Percentiles rank a stretch among this genome's conserved stretches.
These are phyloP conservation scores for Pseudogymnoascus sp. DNA, from an alignment of 2,329 filamentous ascomycete species.

Conservation along the genomic window DNA sequence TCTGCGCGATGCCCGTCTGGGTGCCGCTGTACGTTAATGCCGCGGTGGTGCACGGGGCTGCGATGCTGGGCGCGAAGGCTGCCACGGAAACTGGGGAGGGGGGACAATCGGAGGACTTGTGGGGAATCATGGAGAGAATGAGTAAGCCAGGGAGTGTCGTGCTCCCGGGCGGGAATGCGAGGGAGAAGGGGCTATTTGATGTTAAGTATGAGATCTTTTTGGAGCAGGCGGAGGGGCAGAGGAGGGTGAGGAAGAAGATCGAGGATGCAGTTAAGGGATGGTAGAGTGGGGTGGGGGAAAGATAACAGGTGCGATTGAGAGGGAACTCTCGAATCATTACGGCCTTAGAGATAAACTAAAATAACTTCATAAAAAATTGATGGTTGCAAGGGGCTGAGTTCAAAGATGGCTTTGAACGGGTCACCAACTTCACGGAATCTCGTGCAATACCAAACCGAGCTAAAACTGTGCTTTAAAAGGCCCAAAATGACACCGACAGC, in stretches of 20 bases:
- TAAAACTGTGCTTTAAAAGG: neutral
- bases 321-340: neutral
- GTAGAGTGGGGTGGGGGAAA: slow-evolving; percentile 16
- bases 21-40: slow-evolving; percentile 92
- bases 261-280: slow-evolving; percentile 51
- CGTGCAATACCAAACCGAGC: neutral
- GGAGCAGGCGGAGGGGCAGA: slow-evolving; percentile 32
- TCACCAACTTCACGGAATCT: neutral
- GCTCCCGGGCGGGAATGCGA: neutral
- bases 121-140: neutral
- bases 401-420: neutral
- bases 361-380: neutral
- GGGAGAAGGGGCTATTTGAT: neutral
- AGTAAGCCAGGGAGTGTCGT: neutral
- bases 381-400: too few species aligned
- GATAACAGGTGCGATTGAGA: neutral
- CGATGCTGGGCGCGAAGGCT: slow-evolving; percentile 24
- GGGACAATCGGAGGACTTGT: neutral
- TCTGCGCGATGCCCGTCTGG: slow-evolving; percentile 84
- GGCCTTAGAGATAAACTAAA: neutral
- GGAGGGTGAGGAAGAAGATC: slow-evolving; percentile 64
- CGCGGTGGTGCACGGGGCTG: slow-evolving; percentile 88
- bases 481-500: neutral
- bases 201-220: neutral
- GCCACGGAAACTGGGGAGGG: neutral